Evolutionary conservation across 177 flowering plant species (phyloP).

Genomic region (Tripterygium wilfordii): DNA sequence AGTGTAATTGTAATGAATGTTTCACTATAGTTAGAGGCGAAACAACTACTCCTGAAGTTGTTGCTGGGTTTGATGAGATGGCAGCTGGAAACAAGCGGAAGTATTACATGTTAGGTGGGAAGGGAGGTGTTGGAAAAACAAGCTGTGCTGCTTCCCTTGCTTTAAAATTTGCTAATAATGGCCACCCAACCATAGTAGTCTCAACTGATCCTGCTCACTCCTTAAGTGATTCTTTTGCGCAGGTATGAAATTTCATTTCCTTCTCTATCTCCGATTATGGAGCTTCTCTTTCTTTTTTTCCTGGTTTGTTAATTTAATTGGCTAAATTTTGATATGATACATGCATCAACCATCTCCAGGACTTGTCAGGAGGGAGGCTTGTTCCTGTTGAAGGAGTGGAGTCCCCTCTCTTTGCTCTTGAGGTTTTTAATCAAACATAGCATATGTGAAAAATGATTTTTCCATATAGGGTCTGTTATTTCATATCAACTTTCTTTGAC

Average conservation of each 20-base stretch:
- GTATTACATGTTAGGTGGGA: conserved; percentile 92
- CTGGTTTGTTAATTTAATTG: not conserved
- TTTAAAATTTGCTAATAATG: conserved; percentile 83
- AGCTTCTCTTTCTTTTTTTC: not conserved
- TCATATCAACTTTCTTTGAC: not conserved
- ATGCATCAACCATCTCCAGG: conserved; percentile 41
- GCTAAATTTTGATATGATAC: too few species aligned
- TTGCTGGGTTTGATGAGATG: conserved; percentile 81
- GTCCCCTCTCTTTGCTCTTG: conserved; percentile 83
- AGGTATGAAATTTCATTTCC: conserved; percentile 32
- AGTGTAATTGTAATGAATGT: too few species aligned
- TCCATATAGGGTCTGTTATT: not conserved
- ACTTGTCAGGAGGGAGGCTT: conserved; percentile 80
- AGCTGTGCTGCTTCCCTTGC: conserved; percentile 97
- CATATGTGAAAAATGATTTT: not conserved
- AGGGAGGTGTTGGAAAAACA: conserved; percentile 97
- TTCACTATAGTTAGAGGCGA: conserved; percentile 61
- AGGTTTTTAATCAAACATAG: conserved; percentile 46
- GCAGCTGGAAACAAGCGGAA: conserved; percentile 60
- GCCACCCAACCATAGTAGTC: conserved; percentile 94
- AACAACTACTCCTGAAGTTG: conserved; percentile 55
- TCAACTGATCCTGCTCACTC: conserved; percentile 99
- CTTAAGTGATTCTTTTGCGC: conserved; percentile 94
- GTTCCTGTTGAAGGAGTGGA: conserved; percentile 87
- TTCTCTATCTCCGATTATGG: not conserved